Percentiles rank a stretch among this genome's conserved stretches.
Evolutionary conservation across 768 basidiomycete species (phyloP).

Genomic region (Lactifluus piperatus): DNA sequence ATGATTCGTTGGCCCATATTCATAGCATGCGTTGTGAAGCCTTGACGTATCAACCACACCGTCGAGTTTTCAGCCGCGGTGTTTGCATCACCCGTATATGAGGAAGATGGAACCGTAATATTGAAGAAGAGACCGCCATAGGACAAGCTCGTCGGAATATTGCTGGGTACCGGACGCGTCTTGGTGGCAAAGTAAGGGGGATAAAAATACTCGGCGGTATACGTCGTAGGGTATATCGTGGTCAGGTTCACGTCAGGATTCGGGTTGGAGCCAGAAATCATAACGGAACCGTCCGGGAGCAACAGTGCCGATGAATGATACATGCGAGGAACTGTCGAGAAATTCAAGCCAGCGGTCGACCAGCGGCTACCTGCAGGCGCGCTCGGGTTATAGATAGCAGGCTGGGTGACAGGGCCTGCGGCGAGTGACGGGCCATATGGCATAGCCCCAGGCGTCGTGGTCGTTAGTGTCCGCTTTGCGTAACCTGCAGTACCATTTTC

Average conservation of each 20-base stretch:
- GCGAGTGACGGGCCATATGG: constrained; percentile 67
- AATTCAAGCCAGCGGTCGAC: constrained; percentile 56
- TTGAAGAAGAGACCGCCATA: too few relatives aligned
- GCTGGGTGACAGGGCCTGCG: constrained; percentile 65
- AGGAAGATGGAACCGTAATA: too few relatives aligned
- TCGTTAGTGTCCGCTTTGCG: constrained; percentile 37
- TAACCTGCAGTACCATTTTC: constrained; percentile 85
- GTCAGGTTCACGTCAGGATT: constrained; percentile 69
- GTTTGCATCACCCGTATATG: too few relatives aligned
- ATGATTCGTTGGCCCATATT: too few relatives aligned
- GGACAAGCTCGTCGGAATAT: constrained; percentile 41
- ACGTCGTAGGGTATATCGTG: constrained; percentile 63
- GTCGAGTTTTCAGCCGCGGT: too few relatives aligned
- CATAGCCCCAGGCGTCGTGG: constrained; percentile 39
- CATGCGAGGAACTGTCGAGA: constrained; percentile 63
- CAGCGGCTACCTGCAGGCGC: constrained; percentile 63
- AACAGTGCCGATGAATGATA: constrained; percentile 90
- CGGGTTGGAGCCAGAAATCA: constrained; percentile 89
- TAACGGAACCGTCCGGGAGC: constrained; percentile 75
- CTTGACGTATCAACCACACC: too few relatives aligned
- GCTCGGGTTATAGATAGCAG: constrained; percentile 76
- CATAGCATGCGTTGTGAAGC: too few relatives aligned
- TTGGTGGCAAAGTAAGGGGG: constrained; percentile 59
- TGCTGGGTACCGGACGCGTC: constrained; percentile 58
- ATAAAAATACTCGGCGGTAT: constrained; percentile 38